Evolutionary conservation across 139 green algal species (phyloP).

Genomic region (Asterochloris erici): DNA sequence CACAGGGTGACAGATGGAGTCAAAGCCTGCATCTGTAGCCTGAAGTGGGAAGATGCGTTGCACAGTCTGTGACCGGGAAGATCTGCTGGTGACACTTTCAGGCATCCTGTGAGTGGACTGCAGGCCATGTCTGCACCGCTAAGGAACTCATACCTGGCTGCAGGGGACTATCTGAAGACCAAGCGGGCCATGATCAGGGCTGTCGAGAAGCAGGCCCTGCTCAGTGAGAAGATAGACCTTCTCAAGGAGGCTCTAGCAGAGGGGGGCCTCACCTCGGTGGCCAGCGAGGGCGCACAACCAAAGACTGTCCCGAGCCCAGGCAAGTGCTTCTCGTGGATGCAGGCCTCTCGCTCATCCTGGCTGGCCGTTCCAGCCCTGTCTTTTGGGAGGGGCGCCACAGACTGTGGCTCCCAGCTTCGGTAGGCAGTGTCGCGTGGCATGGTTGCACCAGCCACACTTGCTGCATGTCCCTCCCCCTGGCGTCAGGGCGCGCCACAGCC

Average conservation of each 20-base stretch:
- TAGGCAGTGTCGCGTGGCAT: no score
- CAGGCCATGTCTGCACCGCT: background rate
- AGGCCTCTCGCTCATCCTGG: no score
- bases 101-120: background rate
- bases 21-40: background rate
- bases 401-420: no score
- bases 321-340: no score
- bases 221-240: conserved; percentile 20
- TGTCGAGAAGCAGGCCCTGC: conserved; percentile 32
- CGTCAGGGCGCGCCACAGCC: no score
- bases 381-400: no score
- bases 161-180: conserved; percentile 44
- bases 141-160: background rate
- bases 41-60: background rate
- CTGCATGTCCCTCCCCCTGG: no score
- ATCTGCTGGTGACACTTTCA: background rate
- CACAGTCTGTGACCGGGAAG: background rate
- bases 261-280: background rate
- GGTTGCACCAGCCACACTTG: no score
- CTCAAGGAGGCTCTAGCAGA: conserved; percentile 10
- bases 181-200: conserved; percentile 40
- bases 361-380: no score
- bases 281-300: no score
- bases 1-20: background rate
- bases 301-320: no score